phyloP scores from a whole-genome alignment of 345 rosid species.

The Salix udensis region DNA sequence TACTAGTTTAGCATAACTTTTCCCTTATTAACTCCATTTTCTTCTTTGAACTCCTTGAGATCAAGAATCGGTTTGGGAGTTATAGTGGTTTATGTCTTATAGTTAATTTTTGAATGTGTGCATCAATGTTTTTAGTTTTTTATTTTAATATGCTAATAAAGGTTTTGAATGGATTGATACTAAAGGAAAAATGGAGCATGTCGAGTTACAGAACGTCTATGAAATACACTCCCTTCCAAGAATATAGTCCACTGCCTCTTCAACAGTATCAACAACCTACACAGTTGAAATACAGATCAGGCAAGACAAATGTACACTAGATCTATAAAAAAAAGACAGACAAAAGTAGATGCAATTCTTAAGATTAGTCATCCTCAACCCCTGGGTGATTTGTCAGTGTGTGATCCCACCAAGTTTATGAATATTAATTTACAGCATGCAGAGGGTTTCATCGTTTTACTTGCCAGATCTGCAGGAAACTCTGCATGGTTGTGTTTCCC shows the following conservation, averaged over 20 bases:
- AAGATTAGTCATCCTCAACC: not conserved
- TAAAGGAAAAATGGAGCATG: not conserved
- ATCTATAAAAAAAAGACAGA: too few relatives aligned
- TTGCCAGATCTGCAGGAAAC: slow-evolving; percentile 44
- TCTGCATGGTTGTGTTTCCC: slow-evolving; percentile 29
- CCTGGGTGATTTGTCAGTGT: not conserved
- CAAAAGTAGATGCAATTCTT: not conserved
- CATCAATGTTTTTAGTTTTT: too few relatives aligned
- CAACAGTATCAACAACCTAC: slow-evolving; percentile 50
- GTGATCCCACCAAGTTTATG: not conserved
- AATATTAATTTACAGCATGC: not conserved
- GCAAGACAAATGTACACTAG: not conserved
- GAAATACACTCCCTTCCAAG: slow-evolving; percentile 28
- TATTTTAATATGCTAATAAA: too few relatives aligned
- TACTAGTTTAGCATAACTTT: too few relatives aligned
- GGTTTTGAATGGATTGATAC: not conserved
- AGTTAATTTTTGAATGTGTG: too few relatives aligned
- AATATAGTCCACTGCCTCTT: slow-evolving; percentile 47
- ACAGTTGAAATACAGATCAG: not conserved
- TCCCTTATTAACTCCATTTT: too few relatives aligned
- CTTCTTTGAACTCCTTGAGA: too few relatives aligned
- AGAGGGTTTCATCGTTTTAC: slow-evolving; percentile 5
- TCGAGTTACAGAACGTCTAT: not conserved
- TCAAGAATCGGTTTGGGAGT: too few relatives aligned
- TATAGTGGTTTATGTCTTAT: too few relatives aligned